These are phyloP conservation scores for Dendryphion nanum DNA, from an alignment of 2,329 filamentous ascomycete species.

Conservation along the genomic window DNA sequence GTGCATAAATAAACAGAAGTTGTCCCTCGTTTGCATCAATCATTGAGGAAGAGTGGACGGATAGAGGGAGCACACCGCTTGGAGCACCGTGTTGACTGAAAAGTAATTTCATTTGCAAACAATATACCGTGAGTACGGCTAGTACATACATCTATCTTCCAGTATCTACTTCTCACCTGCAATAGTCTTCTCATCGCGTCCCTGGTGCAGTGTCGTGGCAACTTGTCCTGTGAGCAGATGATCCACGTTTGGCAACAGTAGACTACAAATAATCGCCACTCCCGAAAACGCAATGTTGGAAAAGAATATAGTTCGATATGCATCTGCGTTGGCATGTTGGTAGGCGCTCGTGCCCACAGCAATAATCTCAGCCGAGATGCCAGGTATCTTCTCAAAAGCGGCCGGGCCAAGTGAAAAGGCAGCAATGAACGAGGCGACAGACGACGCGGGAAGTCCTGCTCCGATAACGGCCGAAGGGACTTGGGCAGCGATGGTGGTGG, in stretches of 20 bases:
- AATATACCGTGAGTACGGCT: too few relatives aligned
- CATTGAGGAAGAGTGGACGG: too few relatives aligned
- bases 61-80: too few relatives aligned
- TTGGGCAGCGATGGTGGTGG: constrained; percentile 25
- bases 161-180: constrained; percentile 1
- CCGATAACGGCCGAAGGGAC: constrained; percentile 31
- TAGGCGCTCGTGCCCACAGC: constrained; percentile 24
- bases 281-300: constrained; percentile 33
- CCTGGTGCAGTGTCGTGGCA: constrained; percentile 1
- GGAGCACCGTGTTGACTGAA: too few relatives aligned
- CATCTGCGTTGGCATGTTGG: constrained; percentile 30
- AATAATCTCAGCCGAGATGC: constrained; percentile 2
- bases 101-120: too few relatives aligned
- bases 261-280: constrained; percentile 24
- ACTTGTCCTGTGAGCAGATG: constrained; percentile 4
- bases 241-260: constrained; percentile 33
- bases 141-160: too few relatives aligned
- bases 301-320: constrained; percentile 35
- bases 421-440: constrained; percentile 30
- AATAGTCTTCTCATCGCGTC: constrained; percentile 1
- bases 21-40: too few relatives aligned
- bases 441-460: constrained; percentile 34
- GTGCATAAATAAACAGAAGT: too few relatives aligned
- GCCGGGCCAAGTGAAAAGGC: constrained; percentile 11
- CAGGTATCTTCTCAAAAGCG: constrained; percentile 2